phyloP scores from a whole-genome alignment of 441 rosid species.

The Pelargonium citronellum region DNA sequence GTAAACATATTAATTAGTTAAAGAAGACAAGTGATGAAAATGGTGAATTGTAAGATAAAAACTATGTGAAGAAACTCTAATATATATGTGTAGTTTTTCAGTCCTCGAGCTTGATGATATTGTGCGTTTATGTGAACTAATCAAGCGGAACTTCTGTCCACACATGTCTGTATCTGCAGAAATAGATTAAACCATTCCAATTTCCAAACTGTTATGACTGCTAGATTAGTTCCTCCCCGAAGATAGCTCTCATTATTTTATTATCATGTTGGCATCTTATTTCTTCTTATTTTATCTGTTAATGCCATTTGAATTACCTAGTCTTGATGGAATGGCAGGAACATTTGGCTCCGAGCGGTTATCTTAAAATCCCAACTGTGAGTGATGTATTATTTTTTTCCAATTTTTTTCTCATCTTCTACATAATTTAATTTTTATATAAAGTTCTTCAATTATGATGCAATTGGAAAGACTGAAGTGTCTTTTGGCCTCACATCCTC shows the following conservation, averaged over 20 bases:
- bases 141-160: neutral
- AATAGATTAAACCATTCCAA: neutral
- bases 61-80: no score
- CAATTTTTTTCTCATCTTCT: neutral
- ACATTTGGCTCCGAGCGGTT: conserved; percentile 75
- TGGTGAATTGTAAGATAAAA: no score
- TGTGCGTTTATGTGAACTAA: no score
- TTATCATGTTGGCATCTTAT: neutral
- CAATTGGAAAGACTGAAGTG: no score
- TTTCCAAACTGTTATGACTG: neutral
- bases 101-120: no score
- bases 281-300: conserved; percentile 7
- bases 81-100: no score
- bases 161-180: neutral
- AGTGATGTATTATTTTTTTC: conserved; percentile 23
- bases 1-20: no score
- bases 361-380: conserved; percentile 65
- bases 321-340: conserved; percentile 38
- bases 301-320: conserved; percentile 7
- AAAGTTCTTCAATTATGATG: no score
- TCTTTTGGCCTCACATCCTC: no score
- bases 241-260: neutral
- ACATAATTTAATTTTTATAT: neutral
- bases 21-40: no score
- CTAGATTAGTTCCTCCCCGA: neutral